These are phyloP conservation scores for Hypoxylon sp. DNA, from an alignment of 2,329 filamentous ascomycete species.

Conservation along the genomic window DNA sequence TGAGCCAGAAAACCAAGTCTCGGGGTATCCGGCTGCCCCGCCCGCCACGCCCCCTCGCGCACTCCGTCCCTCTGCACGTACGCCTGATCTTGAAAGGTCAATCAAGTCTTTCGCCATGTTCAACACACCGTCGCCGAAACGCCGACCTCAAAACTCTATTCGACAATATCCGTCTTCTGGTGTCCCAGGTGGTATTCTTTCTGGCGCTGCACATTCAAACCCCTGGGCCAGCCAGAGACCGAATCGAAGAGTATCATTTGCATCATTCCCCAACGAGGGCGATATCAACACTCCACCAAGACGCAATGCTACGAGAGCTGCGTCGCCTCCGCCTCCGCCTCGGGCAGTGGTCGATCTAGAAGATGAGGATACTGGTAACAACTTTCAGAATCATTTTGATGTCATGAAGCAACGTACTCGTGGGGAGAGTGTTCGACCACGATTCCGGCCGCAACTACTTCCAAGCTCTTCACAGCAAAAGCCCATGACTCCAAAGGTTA, in stretches of 20 bases:
- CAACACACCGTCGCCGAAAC: conserved; percentile 58
- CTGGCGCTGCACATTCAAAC: conserved; percentile 25
- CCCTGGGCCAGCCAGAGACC: conserved; percentile 28
- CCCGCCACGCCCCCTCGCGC: conserved; percentile 42
- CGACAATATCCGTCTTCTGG: conserved; percentile 18
- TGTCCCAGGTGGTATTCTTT: conserved; percentile 37
- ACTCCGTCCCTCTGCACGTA: conserved; percentile 46
- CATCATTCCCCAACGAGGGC: conserved; percentile 41
- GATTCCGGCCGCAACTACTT: conserved; percentile 47
- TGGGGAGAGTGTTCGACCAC: conserved; percentile 21
- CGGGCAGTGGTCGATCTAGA: conserved; percentile 44
- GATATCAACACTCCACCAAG: conserved; percentile 15
- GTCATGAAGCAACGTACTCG: conserved; percentile 51
- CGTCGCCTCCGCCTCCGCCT: conserved; percentile 56
- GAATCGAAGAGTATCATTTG: conserved; percentile 49
- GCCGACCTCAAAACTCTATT: conserved; percentile 28
- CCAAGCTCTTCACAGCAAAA: conserved; percentile 55
- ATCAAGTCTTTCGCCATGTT: conserved; percentile 63
- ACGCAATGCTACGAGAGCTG: conserved; percentile 35
- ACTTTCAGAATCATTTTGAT: conserved; percentile 59
- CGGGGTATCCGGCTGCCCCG: background rate
- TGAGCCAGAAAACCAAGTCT: conserved; percentile 1
- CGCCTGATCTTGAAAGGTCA: conserved; percentile 58
- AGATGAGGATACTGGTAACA: conserved; percentile 46
- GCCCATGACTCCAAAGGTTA: conserved; percentile 51